Evolutionary conservation across 768 basidiomycete species (phyloP).

Genomic region (Tylopilus felleus): DNA sequence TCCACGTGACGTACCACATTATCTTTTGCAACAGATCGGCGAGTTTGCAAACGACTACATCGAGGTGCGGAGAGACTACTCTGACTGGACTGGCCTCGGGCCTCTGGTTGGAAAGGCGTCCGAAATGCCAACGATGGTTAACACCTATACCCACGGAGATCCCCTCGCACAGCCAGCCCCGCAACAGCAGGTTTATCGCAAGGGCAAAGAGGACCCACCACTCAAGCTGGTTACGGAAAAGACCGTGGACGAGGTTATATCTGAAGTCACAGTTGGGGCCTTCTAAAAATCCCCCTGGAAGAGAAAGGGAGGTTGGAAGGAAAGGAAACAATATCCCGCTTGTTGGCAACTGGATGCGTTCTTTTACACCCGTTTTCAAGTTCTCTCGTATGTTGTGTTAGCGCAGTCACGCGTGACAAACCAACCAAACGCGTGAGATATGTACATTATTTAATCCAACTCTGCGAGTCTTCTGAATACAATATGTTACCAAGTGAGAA

Average conservation of each 20-base stretch:
- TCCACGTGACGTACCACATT: neutral
- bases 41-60: slow-evolving; percentile 70
- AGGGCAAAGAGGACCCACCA: slow-evolving; percentile 11
- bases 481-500: neutral
- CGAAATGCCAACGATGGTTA: slow-evolving; percentile 10
- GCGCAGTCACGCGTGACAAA: neutral
- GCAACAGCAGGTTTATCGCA: neutral
- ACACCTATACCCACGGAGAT: slow-evolving; percentile 32
- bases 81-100: slow-evolving; percentile 47
- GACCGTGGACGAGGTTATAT: neutral
- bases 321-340: neutral
- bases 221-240: slow-evolving; percentile 19
- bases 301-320: neutral
- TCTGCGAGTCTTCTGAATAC: neutral
- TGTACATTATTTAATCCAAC: neutral
- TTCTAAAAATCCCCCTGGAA: neutral
- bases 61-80: slow-evolving; percentile 64
- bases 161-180: no score
- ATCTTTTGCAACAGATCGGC: slow-evolving; percentile 44
- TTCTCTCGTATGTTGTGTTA: neutral
- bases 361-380: neutral
- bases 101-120: slow-evolving; percentile 4
- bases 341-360: neutral
- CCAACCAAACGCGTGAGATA: neutral
- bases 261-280: neutral